These are phyloP conservation scores for Pythium sp. DNA, from an alignment of 352 stramenopile genomes.

Conservation along the genomic window DNA sequence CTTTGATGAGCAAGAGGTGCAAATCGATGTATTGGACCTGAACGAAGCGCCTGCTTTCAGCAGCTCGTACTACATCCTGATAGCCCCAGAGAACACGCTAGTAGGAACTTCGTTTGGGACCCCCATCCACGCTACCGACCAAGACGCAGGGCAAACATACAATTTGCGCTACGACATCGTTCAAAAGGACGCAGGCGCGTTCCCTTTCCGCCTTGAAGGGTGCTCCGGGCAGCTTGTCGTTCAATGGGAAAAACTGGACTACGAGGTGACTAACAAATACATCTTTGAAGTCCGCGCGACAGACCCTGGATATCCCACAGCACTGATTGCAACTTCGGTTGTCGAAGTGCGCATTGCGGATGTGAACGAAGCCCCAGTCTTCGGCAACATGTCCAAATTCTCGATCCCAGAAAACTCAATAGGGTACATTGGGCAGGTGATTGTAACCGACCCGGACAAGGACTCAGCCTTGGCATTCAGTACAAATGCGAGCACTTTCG, in stretches of 20 bases:
- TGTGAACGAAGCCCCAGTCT: constrained; percentile 48
- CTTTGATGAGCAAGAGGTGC: constrained; percentile 34
- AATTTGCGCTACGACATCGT: constrained; percentile 48
- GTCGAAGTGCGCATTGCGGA: constrained; percentile 39
- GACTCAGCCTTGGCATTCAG: constrained; percentile 22
- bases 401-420: constrained; percentile 41
- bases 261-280: constrained; percentile 39
- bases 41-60: constrained; percentile 55
- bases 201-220: constrained; percentile 51
- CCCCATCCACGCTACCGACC: constrained; percentile 46
- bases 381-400: constrained; percentile 26
- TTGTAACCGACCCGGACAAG: constrained; percentile 41
- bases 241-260: constrained; percentile 45
- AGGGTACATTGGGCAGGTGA: constrained; percentile 31
- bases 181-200: constrained; percentile 28
- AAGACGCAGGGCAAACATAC: constrained; percentile 41
- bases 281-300: constrained; percentile 39
- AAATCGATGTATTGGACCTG: constrained; percentile 40
- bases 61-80: constrained; percentile 32
- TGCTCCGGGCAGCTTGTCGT: constrained; percentile 51
- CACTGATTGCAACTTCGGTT: constrained; percentile 24
- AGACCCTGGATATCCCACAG: constrained; percentile 36
- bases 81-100: constrained; percentile 38
- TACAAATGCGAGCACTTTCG: constrained; percentile 32
- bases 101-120: constrained; percentile 36